These are phyloP conservation scores for Erigeron canadensis DNA, from an alignment of 129 eudicot genomes.

Conservation along the genomic window DNA sequence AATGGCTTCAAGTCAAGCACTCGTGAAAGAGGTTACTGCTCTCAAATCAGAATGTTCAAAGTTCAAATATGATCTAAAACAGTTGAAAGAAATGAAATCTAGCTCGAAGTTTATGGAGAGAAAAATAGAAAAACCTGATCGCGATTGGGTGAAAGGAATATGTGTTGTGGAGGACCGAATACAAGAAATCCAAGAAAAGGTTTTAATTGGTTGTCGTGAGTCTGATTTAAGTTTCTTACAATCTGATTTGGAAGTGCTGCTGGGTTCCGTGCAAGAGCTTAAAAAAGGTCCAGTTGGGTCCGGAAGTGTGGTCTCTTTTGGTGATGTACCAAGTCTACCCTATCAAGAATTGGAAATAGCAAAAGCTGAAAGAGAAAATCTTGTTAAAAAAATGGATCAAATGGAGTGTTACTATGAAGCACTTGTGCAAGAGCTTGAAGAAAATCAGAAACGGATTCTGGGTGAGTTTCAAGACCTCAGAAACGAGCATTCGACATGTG, in stretches of 20 bases:
- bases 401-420: conserved; percentile 96
- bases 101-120: conserved; percentile 33
- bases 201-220: conserved; percentile 40
- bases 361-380: conserved; percentile 68
- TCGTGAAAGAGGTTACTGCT: conserved; percentile 62
- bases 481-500: conserved; percentile 71
- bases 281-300: conserved; percentile 53
- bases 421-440: conserved; percentile 91
- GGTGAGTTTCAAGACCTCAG: conserved; percentile 77
- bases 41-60: conserved; percentile 66
- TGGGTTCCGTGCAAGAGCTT: conserved; percentile 46
- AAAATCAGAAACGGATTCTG: conserved; percentile 78
- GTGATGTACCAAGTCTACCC: conserved; percentile 43
- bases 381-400: conserved; percentile 70
- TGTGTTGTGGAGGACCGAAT: conserved; percentile 51
- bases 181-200: conserved; percentile 59
- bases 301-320: conserved; percentile 44
- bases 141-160: conserved; percentile 42
- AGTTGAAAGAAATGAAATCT: conserved; percentile 41
- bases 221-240: conserved; percentile 46
- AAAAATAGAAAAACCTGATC: conserved; percentile 21
- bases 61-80: conserved; percentile 57
- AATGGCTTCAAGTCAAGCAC: conserved; percentile 57
- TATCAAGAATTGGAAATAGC: conserved; percentile 61
- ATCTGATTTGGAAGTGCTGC: conserved; percentile 60